Percentiles rank a stretch among this genome's conserved stretches.
Conservation (phyloP, 352 stramenopile genomes). For the Phytopythium kandeliae region DNA sequence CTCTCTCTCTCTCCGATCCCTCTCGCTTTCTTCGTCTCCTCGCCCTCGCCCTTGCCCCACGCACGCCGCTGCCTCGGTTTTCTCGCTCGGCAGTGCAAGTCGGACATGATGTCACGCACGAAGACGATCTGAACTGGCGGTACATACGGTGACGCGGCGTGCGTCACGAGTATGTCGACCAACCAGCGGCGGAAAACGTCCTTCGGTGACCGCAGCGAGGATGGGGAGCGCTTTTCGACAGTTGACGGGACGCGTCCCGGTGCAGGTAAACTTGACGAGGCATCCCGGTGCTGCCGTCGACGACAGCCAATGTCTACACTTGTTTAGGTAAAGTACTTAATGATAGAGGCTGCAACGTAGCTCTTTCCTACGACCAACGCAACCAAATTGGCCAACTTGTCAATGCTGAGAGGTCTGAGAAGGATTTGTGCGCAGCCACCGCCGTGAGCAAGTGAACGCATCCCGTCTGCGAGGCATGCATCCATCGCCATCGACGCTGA, state of each 20-base stretch:
- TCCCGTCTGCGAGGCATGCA: too few species aligned
- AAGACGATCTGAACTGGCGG: conserved; percentile 1
- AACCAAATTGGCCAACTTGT: too few species aligned
- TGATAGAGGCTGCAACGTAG: too few species aligned
- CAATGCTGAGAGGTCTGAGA: too few species aligned
- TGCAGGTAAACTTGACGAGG: conserved; percentile 6
- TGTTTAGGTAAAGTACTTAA: too few species aligned
- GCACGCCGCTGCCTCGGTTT: neutral
- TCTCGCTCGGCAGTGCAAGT: neutral
- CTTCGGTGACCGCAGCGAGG: neutral
- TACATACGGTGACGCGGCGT: neutral
- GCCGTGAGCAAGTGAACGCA: too few species aligned
- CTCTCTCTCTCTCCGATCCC: neutral
- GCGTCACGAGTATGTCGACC: neutral
- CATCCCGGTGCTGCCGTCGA: neutral
- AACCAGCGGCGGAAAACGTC: neutral
- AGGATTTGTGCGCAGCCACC: too few species aligned
- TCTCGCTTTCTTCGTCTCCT: neutral
- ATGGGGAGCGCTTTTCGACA: neutral
- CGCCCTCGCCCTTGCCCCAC: neutral
- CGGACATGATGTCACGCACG: neutral
- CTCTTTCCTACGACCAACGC: too few species aligned
- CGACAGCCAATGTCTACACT: too few species aligned
- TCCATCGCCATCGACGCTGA: too few species aligned
- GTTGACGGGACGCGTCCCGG: conserved; percentile 7